These are phyloP conservation scores for Tulasnella sp. DNA, from an alignment of 768 basidiomycete species.

Conservation along the genomic window DNA sequence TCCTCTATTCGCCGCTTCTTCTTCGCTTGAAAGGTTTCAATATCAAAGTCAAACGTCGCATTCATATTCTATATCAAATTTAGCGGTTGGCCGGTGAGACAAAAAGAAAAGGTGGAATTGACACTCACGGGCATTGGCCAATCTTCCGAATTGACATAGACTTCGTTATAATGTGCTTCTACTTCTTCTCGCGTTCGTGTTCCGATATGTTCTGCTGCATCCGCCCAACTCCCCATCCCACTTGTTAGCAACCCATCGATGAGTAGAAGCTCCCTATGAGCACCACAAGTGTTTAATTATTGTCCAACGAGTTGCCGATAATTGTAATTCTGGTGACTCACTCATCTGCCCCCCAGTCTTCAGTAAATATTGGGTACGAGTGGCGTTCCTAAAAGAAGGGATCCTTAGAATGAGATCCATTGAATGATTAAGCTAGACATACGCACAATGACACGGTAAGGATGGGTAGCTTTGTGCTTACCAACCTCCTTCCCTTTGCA, in stretches of 20 bases:
- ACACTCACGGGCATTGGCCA: constrained; percentile 73
- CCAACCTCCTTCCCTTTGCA: constrained; percentile 83
- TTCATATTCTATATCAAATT: constrained; percentile 25
- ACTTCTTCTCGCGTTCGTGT: constrained; percentile 91
- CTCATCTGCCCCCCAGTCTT: constrained; percentile 99
- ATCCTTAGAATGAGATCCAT: constrained; percentile 2
- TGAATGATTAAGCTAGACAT: background rate
- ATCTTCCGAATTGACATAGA: constrained; percentile 66
- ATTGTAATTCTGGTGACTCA: constrained; percentile 31
- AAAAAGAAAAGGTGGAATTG: background rate
- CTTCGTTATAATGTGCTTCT: constrained; percentile 72
- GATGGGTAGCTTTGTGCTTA: constrained; percentile 73
- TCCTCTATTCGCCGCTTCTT: constrained; percentile 83
- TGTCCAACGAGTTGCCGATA: background rate
- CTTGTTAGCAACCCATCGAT: constrained; percentile 79
- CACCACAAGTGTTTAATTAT: background rate
- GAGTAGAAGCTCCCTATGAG: constrained; percentile 68
- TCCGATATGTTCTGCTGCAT: constrained; percentile 89
- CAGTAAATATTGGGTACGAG: constrained; percentile 89
- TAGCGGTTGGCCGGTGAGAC: constrained; percentile 9
- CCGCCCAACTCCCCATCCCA: constrained; percentile 94
- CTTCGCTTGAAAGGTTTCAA: constrained; percentile 74
- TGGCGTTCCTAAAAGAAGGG: constrained; percentile 63
- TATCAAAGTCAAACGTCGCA: constrained; percentile 55
- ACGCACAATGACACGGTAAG: constrained; percentile 83